A percentile compares a stretch with the other conserved stretches of the same genome.
These are phyloP conservation scores for Vanderwaltozyma yarrowii DNA, from an alignment of 805 yeast species.

Conservation along the genomic window DNA sequence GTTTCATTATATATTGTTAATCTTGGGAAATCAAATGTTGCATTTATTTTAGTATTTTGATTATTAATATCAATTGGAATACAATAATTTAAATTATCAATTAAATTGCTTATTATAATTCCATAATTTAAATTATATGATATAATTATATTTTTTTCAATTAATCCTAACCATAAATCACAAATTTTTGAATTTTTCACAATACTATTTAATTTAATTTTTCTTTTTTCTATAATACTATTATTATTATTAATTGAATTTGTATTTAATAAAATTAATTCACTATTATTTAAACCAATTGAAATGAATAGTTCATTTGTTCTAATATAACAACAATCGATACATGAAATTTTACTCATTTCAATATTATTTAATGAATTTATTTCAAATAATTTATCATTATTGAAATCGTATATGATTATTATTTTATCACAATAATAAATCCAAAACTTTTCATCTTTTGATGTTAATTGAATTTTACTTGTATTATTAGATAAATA, in stretches of 20 bases:
- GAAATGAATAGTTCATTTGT: not conserved
- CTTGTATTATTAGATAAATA: no score
- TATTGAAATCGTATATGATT: not conserved
- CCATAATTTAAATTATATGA: not conserved
- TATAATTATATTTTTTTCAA: not conserved
- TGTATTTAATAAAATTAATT: not conserved
- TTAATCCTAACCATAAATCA: constrained; percentile 1
- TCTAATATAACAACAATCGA: not conserved
- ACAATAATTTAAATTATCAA: not conserved
- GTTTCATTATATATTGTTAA: constrained; percentile 2
- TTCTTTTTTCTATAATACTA: not conserved
- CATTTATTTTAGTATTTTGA: not conserved
- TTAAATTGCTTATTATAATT: not conserved
- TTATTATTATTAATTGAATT: no score
- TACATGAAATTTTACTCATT: not conserved
- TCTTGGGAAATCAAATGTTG: constrained; percentile 6
- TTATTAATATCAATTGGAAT: not conserved
- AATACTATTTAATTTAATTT: not conserved
- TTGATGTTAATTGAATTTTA: not conserved
- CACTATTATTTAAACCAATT: not conserved
- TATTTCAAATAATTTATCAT: not conserved
- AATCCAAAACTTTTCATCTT: constrained; percentile 1
- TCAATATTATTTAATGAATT: not conserved
- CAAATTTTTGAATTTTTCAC: not conserved
- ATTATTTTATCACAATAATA: not conserved